phyloP scores from a whole-genome alignment of 306 rosid genomes.

The Quercus wislizeni region DNA sequence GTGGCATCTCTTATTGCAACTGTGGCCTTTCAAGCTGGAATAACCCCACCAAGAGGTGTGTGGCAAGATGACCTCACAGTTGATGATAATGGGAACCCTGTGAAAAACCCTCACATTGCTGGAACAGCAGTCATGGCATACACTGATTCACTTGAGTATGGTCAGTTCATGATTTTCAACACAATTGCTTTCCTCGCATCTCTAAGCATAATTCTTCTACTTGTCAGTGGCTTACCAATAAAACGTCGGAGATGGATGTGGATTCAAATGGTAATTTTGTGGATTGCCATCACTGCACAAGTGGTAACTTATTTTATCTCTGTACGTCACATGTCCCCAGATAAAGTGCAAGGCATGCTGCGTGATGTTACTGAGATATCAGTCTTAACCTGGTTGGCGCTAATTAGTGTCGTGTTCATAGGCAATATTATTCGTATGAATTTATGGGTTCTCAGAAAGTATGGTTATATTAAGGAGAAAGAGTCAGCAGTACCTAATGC shows the following conservation, averaged over 20 bases:
- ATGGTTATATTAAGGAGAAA: slow-evolving; percentile 20
- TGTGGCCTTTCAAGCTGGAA: slow-evolving; percentile 28
- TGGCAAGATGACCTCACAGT: slow-evolving; percentile 29
- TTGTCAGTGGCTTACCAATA: slow-evolving; percentile 31
- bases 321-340: slow-evolving; percentile 17
- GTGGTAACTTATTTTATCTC: slow-evolving; percentile 18
- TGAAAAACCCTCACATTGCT: slow-evolving; percentile 14
- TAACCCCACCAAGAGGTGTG: slow-evolving; percentile 30
- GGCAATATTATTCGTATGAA: slow-evolving; percentile 14
- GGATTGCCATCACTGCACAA: slow-evolving; percentile 32
- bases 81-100: slow-evolving; percentile 9
- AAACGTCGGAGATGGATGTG: slow-evolving; percentile 25
- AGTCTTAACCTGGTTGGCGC: slow-evolving; percentile 21
- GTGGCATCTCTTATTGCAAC: slow-evolving; percentile 34
- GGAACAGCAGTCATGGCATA: slow-evolving; percentile 31
- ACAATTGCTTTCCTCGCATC: slow-evolving; percentile 28
- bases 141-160: not conserved
- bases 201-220: slow-evolving; percentile 27
- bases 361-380: slow-evolving; percentile 19
- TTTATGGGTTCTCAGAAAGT: slow-evolving; percentile 19
- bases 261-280: slow-evolving; percentile 34
- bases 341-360: not conserved
- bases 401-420: slow-evolving; percentile 16
- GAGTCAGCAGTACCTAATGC: not conserved
- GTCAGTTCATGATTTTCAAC: slow-evolving; percentile 21